Base-by-base conservation (phyloP, 2,329 filamentous ascomycete species). In the Talaromyces sp. region DNA sequence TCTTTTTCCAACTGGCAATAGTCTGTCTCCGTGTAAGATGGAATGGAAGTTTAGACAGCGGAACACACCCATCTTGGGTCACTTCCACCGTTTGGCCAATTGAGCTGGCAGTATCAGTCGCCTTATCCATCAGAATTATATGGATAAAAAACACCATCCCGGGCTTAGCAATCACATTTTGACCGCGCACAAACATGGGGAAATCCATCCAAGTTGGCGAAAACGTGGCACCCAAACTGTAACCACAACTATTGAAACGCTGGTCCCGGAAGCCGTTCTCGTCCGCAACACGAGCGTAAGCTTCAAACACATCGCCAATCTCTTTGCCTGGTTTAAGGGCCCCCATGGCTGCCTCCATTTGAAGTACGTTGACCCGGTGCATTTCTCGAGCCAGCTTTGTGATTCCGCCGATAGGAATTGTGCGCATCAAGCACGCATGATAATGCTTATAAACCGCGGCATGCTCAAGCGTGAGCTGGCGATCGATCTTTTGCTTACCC, bases 81-180 rank as follows among this genome's bases (percentile, higher is more conserved):
- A 73, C 72, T 59, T 59, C 57, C 32, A 59, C 57, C 7, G 57
- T 59, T 57, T 74, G 71, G 9, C 72, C 71, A 51, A 73, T 64
- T 5, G 71, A 73, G 44, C 70, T 73, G n/a, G 69, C 72, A 11
- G 71, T 73, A 62, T 73, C 70, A 22, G 71, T 73, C 11, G 66
- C 70, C 63, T 68, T 72, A 54, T 73, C 71, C 71, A 73, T 73
- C 27, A 73, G 65, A 57, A 73, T 73, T 39, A 73, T 73, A 62
- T 73, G 71, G 36, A 73, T 72, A 57, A 73, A 73, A 60, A 71
- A 73, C 4, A 73, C 68, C 71, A 73, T 73, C 5, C 70, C 69
- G 25, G 58, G 51, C 64, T 69, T 61, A 10, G 65, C 69, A 55
- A 59, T n/a, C 15, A 59, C 49, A 11, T 55, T 59, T 33, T 59